These are phyloP conservation scores for Gastrolobium villosum DNA, from an alignment of 306 rosid species.

Conservation along the genomic window DNA sequence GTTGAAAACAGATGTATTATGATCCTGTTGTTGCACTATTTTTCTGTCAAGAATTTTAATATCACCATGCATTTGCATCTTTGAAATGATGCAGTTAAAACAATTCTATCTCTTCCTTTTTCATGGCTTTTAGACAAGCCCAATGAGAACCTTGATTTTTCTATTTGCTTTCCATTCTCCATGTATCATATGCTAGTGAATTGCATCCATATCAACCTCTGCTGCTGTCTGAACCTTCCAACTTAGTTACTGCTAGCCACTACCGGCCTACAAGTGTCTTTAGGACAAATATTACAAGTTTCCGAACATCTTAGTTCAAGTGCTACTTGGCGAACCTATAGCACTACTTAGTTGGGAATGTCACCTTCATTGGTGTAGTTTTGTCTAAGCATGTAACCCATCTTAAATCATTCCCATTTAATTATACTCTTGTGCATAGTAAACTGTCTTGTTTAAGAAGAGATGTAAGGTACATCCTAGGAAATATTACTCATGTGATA, in stretches of 20 bases:
- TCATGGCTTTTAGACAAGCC: background rate
- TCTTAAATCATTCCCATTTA: conserved; percentile 21
- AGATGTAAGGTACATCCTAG: background rate
- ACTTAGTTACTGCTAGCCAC: conserved; percentile 4
- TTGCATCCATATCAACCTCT: background rate
- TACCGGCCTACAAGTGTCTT: background rate
- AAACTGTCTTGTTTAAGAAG: conserved; percentile 31
- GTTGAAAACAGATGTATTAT: conserved; percentile 2
- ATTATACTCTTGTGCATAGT: background rate
- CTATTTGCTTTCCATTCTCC: background rate
- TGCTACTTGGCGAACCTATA: conserved; percentile 10
- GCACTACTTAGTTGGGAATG: conserved; percentile 4
- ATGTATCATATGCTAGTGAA: background rate
- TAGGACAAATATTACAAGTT: conserved; percentile 15
- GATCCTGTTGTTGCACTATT: background rate
- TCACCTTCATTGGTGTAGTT: background rate
- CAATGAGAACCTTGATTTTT: background rate
- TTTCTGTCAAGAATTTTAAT: background rate
- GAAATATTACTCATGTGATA: background rate
- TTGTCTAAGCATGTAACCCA: conserved; percentile 24
- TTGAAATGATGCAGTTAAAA: conserved; percentile 10
- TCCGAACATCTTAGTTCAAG: conserved; percentile 9
- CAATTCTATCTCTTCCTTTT: background rate
- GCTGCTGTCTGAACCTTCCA: background rate
- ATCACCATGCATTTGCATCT: conserved; percentile 4